Evolutionary conservation across 2,329 filamentous ascomycete species (phyloP).

Genomic region (Alternaria postmessia): DNA sequence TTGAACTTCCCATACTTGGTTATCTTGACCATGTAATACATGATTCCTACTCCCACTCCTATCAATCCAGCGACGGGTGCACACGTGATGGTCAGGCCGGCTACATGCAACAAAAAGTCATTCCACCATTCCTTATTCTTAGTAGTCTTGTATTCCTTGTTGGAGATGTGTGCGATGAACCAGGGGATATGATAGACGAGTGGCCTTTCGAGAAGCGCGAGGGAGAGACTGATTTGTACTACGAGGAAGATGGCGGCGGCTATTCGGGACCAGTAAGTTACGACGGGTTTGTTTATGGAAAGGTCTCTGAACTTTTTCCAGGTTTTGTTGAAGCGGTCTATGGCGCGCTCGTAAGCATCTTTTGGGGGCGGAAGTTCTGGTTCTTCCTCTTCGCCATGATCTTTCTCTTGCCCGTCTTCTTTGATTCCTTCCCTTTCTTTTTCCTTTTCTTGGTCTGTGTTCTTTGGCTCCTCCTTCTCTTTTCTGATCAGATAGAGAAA

Average conservation of each 20-base stretch:
- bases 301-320: not conserved
- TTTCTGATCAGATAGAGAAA: constrained; percentile 3
- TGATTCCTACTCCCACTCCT: not conserved
- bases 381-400: not conserved
- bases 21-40: constrained; percentile 15
- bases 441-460: not conserved
- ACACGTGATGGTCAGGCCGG: constrained; percentile 5
- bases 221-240: constrained; percentile 1
- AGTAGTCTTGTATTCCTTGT: not conserved
- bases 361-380: not conserved
- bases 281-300: not conserved
- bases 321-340: not conserved
- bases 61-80: constrained; percentile 5
- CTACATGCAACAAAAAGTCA: constrained; percentile 4
- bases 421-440: no score
- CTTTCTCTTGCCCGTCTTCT: not conserved
- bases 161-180: not conserved
- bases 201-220: constrained; percentile 8
- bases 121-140: not conserved
- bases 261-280: not conserved
- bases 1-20: constrained; percentile 12
- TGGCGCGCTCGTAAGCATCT: not conserved
- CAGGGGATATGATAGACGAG: constrained; percentile 7
- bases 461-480: not conserved
- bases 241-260: constrained; percentile 1